A percentile compares a stretch with the other conserved stretches of the same genome.
Evolutionary conservation across 2,329 filamentous ascomycete genomes (phyloP).

Genomic region (Monilinia laxa): DNA sequence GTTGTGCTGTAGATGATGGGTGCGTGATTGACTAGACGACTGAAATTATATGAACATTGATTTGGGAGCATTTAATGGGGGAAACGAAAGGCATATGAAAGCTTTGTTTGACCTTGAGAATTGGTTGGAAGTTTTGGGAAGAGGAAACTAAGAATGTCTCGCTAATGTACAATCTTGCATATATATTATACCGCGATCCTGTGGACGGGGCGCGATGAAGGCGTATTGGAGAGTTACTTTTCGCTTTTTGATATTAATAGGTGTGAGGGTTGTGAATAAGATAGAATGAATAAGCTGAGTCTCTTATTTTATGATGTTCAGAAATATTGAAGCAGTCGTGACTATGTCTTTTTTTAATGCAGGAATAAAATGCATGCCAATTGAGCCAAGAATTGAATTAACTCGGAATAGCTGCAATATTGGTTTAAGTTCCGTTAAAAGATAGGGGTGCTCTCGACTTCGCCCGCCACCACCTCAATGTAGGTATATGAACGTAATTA

Average conservation of each 20-base stretch:
- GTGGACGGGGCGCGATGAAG: conserved; percentile 17
- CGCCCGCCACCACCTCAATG: no score
- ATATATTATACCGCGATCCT: conserved; percentile 17
- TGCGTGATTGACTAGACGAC: background rate
- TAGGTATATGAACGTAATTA: background rate
- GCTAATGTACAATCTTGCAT: conserved; percentile 6
- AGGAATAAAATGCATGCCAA: background rate
- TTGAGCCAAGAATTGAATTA: no score
- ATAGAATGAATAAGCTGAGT: background rate
- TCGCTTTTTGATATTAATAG: background rate
- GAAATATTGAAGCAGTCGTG: background rate
- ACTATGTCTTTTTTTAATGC: background rate
- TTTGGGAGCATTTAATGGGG: background rate
- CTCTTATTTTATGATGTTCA: background rate
- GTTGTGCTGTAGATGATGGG: conserved; percentile 1
- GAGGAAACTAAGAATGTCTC: background rate
- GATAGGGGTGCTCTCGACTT: background rate
- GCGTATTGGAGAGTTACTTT: background rate
- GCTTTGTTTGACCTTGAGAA: background rate
- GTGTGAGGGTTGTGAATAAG: background rate
- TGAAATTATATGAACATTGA: background rate
- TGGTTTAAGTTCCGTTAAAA: background rate
- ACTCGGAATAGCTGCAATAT: no score
- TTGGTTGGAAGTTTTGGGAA: background rate
- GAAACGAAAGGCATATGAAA: background rate